Conservation (phyloP, 305 asterid species). For the Fraxinus sp. region DNA sequence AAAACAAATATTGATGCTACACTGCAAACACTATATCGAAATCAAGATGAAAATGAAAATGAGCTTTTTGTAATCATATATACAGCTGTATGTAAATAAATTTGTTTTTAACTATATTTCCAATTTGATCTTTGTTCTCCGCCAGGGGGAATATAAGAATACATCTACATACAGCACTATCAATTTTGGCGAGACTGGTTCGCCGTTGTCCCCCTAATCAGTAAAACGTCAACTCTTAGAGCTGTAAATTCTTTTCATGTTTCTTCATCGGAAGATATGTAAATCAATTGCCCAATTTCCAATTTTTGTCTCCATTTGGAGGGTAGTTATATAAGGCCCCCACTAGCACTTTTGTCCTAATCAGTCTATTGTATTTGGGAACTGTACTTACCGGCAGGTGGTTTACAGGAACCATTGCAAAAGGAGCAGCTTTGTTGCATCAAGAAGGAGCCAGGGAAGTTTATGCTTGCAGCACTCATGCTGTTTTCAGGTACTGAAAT, state of each 20-base stretch:
- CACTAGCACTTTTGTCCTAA: slow-evolving; percentile 8
- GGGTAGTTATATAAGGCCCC: background rate
- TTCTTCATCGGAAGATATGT: background rate
- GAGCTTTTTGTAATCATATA: background rate
- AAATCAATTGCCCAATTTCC: slow-evolving; percentile 1
- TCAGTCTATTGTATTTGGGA: slow-evolving; percentile 15
- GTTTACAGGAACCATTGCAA: slow-evolving; percentile 73
- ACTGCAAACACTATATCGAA: background rate
- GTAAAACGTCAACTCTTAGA: background rate
- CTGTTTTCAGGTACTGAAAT: slow-evolving; percentile 75
- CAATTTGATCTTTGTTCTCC: background rate
- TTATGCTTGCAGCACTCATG: slow-evolving; percentile 92
- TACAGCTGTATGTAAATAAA: background rate
- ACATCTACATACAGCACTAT: background rate
- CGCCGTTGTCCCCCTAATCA: background rate
- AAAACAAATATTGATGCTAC: background rate
- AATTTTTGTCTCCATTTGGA: background rate
- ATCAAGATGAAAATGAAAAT: background rate
- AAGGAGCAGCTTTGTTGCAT: slow-evolving; percentile 87
- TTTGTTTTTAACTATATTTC: background rate
- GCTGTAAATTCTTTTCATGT: background rate
- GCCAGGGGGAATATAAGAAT: background rate
- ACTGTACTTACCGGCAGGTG: slow-evolving; percentile 19
- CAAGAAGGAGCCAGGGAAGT: slow-evolving; percentile 98
- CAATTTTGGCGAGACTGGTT: background rate